Evolutionary conservation across 352 stramenopile species (phyloP).

Genomic region (Pythium pyrilobum): DNA sequence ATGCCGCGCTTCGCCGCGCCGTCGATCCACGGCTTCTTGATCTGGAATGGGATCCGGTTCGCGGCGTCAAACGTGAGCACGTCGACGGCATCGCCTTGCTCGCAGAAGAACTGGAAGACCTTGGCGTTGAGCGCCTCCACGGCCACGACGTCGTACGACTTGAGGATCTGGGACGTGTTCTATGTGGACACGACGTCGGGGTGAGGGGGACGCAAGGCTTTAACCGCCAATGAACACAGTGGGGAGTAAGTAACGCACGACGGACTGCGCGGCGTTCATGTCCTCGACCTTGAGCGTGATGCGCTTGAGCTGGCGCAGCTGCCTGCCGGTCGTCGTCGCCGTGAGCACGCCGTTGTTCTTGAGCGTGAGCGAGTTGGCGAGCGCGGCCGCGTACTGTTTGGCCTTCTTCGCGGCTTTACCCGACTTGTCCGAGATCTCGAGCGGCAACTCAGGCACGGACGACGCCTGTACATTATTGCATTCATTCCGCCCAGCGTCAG

Average conservation of each 20-base stretch:
- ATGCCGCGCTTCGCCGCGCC: slow-evolving; percentile 64
- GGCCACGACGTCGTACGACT: slow-evolving; percentile 75
- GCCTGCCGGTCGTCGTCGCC: slow-evolving; percentile 23
- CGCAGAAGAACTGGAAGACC: slow-evolving; percentile 82
- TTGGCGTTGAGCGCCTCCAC: slow-evolving; percentile 54
- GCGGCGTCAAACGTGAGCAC: slow-evolving; percentile 81
- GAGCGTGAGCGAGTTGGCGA: slow-evolving; percentile 40
- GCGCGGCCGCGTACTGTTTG: slow-evolving; percentile 48
- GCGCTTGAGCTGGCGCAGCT: slow-evolving; percentile 53
- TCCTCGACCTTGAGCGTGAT: slow-evolving; percentile 78
- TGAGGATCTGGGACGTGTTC: slow-evolving; percentile 47
- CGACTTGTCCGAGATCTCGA: slow-evolving; percentile 27
- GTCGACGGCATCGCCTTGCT: slow-evolving; percentile 65
- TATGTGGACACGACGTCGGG: slow-evolving; percentile 10
- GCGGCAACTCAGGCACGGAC: slow-evolving; percentile 26
- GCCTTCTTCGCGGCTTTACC: slow-evolving; percentile 55
- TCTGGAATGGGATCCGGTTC: slow-evolving; percentile 70
- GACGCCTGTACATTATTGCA: slow-evolving; percentile 11
- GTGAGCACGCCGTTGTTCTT: slow-evolving; percentile 10
- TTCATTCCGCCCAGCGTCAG: background rate
- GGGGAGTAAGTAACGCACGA: slow-evolving; percentile 30
- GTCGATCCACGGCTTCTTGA: slow-evolving; percentile 71
- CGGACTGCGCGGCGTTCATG: slow-evolving; percentile 45
- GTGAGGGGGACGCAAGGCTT: no score
- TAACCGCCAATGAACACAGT: background rate